Evolutionary conservation across 2,329 filamentous ascomycete species (phyloP).

Genomic region (Aspergillus ibericus): DNA sequence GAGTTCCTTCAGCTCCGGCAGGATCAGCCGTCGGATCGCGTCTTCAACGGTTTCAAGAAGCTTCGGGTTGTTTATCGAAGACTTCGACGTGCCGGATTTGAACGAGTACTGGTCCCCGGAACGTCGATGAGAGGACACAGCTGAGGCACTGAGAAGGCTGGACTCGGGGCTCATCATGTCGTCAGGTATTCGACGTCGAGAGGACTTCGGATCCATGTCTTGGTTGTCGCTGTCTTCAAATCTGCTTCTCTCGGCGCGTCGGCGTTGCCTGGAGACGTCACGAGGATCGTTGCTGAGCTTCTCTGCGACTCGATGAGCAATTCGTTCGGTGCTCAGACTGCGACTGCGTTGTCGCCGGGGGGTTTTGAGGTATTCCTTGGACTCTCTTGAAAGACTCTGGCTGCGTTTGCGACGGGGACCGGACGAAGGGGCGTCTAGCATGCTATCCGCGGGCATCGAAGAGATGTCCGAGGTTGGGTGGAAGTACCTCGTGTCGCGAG

Average conservation of each 20-base stretch:
- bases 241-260: conserved; percentile 45
- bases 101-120: conserved; percentile 61
- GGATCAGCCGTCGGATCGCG: conserved; percentile 81
- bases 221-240: conserved; percentile 50
- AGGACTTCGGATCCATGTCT: conserved; percentile 46
- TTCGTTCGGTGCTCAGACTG: conserved; percentile 65
- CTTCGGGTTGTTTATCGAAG: conserved; percentile 89
- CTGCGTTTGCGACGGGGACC: conserved; percentile 50
- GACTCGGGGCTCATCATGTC: conserved; percentile 60
- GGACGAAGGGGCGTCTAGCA: conserved; percentile 59
- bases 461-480: conserved; percentile 82
- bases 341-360: conserved; percentile 60
- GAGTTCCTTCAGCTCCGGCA: conserved; percentile 87
- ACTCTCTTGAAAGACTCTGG: conserved; percentile 47
- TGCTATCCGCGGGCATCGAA: conserved; percentile 71
- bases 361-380: conserved; percentile 56
- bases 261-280: conserved; percentile 45
- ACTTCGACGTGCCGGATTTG: conserved; percentile 60
- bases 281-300: conserved; percentile 59
- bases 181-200: conserved; percentile 54
- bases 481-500: conserved; percentile 64
- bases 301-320: conserved; percentile 68
- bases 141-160: conserved; percentile 60
- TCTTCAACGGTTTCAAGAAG: conserved; percentile 90
- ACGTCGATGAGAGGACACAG: conserved; percentile 54